Base-by-base conservation (phyloP, 257 asterid genomes). In the Solanum arcanum region DNA sequence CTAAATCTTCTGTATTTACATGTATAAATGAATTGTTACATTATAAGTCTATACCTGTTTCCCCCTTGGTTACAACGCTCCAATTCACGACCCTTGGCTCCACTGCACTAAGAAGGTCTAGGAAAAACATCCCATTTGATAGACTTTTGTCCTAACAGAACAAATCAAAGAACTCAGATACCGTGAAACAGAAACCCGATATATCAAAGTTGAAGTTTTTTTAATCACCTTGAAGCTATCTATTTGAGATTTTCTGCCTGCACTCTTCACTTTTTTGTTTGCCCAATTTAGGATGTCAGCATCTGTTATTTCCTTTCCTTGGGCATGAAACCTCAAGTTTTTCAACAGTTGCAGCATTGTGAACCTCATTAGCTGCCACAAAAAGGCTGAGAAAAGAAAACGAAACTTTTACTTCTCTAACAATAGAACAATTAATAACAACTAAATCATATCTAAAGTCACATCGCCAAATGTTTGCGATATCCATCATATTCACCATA, bases 311-410 rank as follows among this genome's bases (percentile, higher is more conserved):
- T 93, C 98, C 89, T 91, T 94, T n/a, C 96, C 96, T 91, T 93
- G 95, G 83, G 95, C 90, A 87, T 91, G 94, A 49, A 92, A 92
- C 90, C 98, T 91, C 94, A 94, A 93, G 90, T 94, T 94, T 88
- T 86, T 93, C 91, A 94, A 69, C 56, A 97, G 88, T 91, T 93
- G 97, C 90, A 97, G 98, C 98, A 97, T 94, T 42, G 91, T 91
- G 89, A 94, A 95, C 92, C 99, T 94, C 99, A 97, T 95, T 89
- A 97, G 89, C 94, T 95, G 98, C 98, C 99, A 97, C 56, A 97
- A 88, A 87, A 91, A 93, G 15, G 99, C 98, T 95, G 93, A 59
- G 35, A 84, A 25, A 69, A 75, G 29, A 88, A 39, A 73, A 75
- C 44, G 46, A 85, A 64, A n/a, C n/a, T 59, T 74, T 66, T 52